Evolutionary conservation across 106 monocot species (phyloP).

Genomic region (Vanilla planifolia): DNA sequence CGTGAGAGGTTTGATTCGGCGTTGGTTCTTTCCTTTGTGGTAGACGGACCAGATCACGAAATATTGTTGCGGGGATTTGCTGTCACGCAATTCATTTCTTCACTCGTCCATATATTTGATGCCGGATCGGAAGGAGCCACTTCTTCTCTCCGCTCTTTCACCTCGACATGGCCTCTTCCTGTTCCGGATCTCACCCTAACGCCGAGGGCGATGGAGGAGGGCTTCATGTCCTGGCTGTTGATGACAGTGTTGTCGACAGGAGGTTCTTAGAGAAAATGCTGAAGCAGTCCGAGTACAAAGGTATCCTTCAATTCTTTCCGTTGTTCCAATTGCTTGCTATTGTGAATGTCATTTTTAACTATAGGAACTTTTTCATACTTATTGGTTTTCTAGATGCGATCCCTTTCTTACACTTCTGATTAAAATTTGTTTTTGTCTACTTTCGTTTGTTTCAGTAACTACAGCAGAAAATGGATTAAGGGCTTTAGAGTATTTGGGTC

Average conservation of each 20-base stretch:
- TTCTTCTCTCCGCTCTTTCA: not conserved
- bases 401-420: too few relatives aligned
- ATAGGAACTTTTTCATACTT: too few relatives aligned
- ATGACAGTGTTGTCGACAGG: slow-evolving; percentile 15
- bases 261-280: slow-evolving; percentile 13
- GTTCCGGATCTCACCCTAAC: not conserved
- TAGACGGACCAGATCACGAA: slow-evolving; percentile 9
- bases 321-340: not conserved
- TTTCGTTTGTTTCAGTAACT: slow-evolving; percentile 16
- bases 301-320: not conserved
- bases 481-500: slow-evolving; percentile 29
- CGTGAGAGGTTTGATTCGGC: slow-evolving; percentile 3
- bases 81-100: not conserved
- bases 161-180: not conserved
- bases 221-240: slow-evolving; percentile 16
- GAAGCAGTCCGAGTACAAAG: slow-evolving; percentile 13
- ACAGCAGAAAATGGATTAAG: slow-evolving; percentile 31
- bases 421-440: not conserved
- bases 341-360: too few relatives aligned
- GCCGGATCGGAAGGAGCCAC: not conserved
- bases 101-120: not conserved
- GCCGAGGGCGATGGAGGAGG: not conserved
- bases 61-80: slow-evolving; percentile 5
- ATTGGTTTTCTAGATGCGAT: too few relatives aligned
- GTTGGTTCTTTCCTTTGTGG: not conserved